A percentile compares a stretch with the other conserved stretches of the same genome.
These are phyloP conservation scores for Trametes coccinea DNA, from an alignment of 768 basidiomycete species.

Conservation along the genomic window DNA sequence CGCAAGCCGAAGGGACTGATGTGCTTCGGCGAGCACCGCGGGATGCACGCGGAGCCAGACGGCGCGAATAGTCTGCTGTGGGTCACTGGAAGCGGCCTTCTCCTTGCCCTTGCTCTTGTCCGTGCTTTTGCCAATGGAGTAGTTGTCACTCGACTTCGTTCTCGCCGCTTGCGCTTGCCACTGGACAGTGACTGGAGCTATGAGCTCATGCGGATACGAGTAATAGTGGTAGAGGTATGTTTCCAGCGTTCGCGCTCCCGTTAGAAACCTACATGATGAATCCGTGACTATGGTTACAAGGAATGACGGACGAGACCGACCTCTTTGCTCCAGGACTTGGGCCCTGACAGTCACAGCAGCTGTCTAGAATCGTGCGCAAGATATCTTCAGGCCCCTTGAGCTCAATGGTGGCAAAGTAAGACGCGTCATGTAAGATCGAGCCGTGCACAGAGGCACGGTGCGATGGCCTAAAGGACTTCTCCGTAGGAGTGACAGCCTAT, in stretches of 20 bases:
- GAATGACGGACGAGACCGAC: constrained; percentile 35
- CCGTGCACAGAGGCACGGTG: constrained; percentile 86
- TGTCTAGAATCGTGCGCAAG: constrained; percentile 51
- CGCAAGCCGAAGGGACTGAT: constrained; percentile 49
- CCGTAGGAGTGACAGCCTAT: constrained; percentile 83
- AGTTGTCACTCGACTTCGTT: neutral
- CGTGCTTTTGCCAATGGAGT: constrained; percentile 27
- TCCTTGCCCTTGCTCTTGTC: constrained; percentile 32
- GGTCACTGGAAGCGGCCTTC: neutral
- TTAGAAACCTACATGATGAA: constrained; percentile 50
- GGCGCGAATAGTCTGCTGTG: constrained; percentile 35
- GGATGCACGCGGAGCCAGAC: constrained; percentile 87
- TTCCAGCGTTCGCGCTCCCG: constrained; percentile 66
- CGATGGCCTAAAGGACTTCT: constrained; percentile 90
- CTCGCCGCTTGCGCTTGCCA: constrained; percentile 49
- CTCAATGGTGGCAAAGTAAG: constrained; percentile 78
- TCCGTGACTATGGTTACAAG: neutral
- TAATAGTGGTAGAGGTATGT: constrained; percentile 64
- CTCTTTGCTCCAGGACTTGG: constrained; percentile 59
- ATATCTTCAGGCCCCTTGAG: constrained; percentile 62
- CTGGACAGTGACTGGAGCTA: constrained; percentile 71
- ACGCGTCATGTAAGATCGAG: constrained; percentile 87
- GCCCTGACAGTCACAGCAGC: constrained; percentile 66
- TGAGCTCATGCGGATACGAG: constrained; percentile 66
- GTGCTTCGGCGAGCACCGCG: constrained; percentile 58